These are phyloP conservation scores for Salix suchowensis DNA, from an alignment of 345 rosid genomes.

Conservation along the genomic window DNA sequence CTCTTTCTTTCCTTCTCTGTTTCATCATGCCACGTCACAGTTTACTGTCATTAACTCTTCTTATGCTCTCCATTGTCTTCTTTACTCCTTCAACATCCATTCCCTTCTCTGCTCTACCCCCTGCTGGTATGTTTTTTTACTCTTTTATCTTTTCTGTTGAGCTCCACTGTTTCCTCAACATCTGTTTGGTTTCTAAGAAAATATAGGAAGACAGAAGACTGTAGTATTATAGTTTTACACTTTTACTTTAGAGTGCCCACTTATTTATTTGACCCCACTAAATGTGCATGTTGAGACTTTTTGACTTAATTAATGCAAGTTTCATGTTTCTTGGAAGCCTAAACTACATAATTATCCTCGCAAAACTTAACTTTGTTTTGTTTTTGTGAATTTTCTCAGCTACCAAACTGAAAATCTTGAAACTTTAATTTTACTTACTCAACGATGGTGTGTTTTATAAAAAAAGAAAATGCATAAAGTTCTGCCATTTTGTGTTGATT, in stretches of 20 bases:
- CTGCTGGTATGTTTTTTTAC: slow-evolving; percentile 41
- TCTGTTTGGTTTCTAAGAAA: slow-evolving; percentile 29
- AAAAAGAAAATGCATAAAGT: neutral
- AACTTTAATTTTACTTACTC: neutral
- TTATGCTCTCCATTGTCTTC: slow-evolving; percentile 25
- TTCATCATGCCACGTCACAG: slow-evolving; percentile 19
- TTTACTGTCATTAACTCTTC: slow-evolving; percentile 19
- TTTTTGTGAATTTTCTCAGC: neutral
- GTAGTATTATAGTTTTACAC: neutral
- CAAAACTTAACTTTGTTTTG: neutral
- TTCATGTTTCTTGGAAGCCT: slow-evolving; percentile 8
- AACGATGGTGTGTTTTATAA: neutral
- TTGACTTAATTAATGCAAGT: neutral
- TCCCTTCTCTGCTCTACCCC: slow-evolving; percentile 37
- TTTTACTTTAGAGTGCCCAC: neutral
- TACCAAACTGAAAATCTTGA: neutral
- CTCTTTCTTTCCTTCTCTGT: slow-evolving; percentile 6
- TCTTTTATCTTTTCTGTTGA: neutral
- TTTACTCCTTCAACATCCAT: slow-evolving; percentile 22
- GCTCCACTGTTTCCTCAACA: neutral
- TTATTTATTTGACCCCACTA: neutral
- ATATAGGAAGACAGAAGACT: neutral
- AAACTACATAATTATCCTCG: neutral
- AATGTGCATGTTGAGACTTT: neutral
- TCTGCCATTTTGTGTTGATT: slow-evolving; percentile 10